phyloP scores from a whole-genome alignment of 805 yeast genomes.

The Myxozyma neglecta region DNA sequence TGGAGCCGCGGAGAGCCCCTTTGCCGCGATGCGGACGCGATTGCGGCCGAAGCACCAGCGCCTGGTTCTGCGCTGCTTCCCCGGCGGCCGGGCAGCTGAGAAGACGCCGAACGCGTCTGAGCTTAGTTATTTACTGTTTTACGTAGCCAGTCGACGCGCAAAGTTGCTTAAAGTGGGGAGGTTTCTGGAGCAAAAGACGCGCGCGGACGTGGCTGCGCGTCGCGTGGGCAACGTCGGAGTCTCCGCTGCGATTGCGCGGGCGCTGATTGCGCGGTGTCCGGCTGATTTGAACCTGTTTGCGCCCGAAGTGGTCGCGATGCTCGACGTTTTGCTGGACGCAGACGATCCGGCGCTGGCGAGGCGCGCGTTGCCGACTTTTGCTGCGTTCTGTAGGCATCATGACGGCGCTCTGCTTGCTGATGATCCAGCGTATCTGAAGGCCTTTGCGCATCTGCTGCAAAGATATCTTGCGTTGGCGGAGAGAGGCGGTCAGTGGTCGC shows the following conservation, averaged over 20 bases:
- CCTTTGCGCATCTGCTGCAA: conserved; percentile 44
- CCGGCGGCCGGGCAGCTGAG: conserved; percentile 80
- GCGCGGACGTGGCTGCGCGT: conserved; percentile 58
- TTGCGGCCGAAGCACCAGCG: conserved; percentile 85
- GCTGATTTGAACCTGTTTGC: conserved; percentile 87
- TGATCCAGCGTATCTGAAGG: conserved; percentile 55
- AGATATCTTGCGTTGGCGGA: conserved; percentile 5
- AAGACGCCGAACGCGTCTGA: conserved; percentile 93
- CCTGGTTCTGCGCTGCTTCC: conserved; percentile 87
- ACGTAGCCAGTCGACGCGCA: conserved; percentile 85
- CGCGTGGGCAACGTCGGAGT: conserved; percentile 81
- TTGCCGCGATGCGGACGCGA: conserved; percentile 24
- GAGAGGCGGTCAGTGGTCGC: conserved; percentile 12
- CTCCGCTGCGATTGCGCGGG: conserved; percentile 66
- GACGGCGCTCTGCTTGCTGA: conserved; percentile 67
- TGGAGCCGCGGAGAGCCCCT: conserved; percentile 15
- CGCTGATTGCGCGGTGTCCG: conserved; percentile 70
- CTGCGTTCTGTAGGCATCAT: conserved; percentile 49
- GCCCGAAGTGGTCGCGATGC: conserved; percentile 59
- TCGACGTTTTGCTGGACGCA: conserved; percentile 52
- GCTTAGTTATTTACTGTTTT: conserved; percentile 79
- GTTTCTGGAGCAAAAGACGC: conserved; percentile 63
- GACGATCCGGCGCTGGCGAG: conserved; percentile 65
- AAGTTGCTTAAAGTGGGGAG: conserved; percentile 83
- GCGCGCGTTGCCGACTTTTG: conserved; percentile 43